Evolutionary conservation across 352 stramenopile genomes (phyloP), one percentile per base, ranked within the genome.

Genomic region (Phytopythium oedochilum): DNA sequence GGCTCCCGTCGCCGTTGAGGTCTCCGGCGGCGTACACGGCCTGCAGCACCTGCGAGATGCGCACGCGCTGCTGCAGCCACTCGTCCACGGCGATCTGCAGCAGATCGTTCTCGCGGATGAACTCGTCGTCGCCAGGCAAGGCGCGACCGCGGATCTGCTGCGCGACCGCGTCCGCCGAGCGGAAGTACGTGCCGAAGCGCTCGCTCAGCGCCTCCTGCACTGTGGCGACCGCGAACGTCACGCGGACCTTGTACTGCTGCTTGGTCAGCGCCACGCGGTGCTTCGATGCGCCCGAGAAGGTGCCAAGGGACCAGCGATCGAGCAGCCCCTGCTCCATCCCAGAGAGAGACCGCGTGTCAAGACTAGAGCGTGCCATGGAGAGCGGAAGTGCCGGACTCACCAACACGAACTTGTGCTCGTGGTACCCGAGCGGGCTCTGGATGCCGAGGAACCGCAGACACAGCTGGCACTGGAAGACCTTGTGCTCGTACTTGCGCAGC

Each of bases 381-480:
- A 39, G 25, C 46, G 49, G 1, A 34, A 17, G 3, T 17, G 17
- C 12, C 15, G 25, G 10, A 17, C 56, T 11, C 68, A 85, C 76
- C 47, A 92, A 39, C n/a, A 88, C 66, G 55, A 88, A 90, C 46
- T 90, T 89, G 48, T 87, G 82, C 17, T 88, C 77, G 58, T 87
- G 75, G 23, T 80, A 92, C 17, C 79, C 79, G 39, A 90, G 64
- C 22, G 71, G 60, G 11, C 39, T 88, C 44, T 88, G 67, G 55
- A 88, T 81, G 38, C 75, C 79, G 38, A 92, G 73, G 46, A 90
- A 92, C 14, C 78, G 75, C 34, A 88, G 45, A 38, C 73, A 88
- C 65, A 90, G 56, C 28, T 88, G 68, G 32, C 79, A 88, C 48
- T 82, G 73, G 48, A 85, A 83, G 42, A 61, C 59, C 39, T 88